phyloP scores from a whole-genome alignment of 2,329 filamentous ascomycete genomes.

The Epichloe sylvatica region DNA sequence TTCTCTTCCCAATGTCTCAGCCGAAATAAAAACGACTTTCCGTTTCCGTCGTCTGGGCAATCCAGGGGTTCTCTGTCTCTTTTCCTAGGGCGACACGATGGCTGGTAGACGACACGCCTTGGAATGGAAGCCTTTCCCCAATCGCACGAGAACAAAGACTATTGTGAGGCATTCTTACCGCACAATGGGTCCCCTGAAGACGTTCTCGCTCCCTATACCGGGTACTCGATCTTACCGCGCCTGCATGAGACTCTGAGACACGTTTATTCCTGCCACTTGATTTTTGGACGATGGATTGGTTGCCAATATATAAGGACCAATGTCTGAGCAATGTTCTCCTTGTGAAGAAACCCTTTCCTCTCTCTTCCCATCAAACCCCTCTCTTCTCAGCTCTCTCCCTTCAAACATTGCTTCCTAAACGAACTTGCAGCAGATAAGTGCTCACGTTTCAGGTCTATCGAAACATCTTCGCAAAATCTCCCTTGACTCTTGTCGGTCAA shows the following conservation, averaged over 20 bases:
- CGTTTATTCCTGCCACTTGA: conserved; percentile 2
- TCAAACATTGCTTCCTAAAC: neutral
- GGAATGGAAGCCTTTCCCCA: conserved; percentile 1
- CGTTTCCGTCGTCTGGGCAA: neutral
- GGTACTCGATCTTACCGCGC: neutral
- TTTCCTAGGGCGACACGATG: neutral
- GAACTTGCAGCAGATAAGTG: neutral
- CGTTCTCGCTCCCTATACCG: neutral
- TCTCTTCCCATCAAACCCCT: conserved; percentile 1
- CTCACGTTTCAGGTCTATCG: too few relatives aligned
- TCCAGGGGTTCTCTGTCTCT: neutral
- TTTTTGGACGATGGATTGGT: neutral
- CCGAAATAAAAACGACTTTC: neutral
- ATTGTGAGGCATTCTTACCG: neutral
- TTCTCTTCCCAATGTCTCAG: neutral
- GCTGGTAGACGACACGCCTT: neutral
- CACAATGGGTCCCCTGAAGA: neutral
- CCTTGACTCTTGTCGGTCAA: neutral
- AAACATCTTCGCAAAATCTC: neutral
- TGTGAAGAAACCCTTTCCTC: neutral
- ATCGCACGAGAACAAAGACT: conserved; percentile 2
- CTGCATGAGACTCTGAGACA: neutral
- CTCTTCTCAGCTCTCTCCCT: neutral
- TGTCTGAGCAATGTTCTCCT: conserved; percentile 1
- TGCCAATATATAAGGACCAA: conserved; percentile 5